Percentiles rank a stretch among this genome's conserved stretches.
phyloP scores from a whole-genome alignment of 2,329 filamentous ascomycete genomes.

The Annulohypoxylon truncatum region DNA sequence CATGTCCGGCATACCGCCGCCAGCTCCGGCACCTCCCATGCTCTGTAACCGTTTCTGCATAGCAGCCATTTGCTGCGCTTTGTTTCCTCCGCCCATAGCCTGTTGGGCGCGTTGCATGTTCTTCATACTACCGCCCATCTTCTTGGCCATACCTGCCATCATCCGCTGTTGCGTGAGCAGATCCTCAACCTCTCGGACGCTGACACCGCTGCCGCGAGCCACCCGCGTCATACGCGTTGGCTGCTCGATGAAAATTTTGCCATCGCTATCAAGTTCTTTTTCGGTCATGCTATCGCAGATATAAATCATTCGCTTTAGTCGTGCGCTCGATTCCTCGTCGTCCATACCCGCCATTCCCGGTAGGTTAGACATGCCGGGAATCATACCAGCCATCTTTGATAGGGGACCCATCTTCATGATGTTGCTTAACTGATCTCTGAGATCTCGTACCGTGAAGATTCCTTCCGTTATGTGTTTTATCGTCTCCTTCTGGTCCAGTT shows the following conservation, averaged over 20 bases:
- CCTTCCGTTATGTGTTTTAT: slow-evolving; percentile 99
- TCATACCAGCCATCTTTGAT: slow-evolving; percentile 98
- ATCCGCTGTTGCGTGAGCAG: slow-evolving; percentile 97
- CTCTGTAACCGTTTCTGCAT: slow-evolving; percentile 96
- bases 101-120: slow-evolving; percentile 96
- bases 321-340: slow-evolving; percentile 92
- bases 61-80: slow-evolving; percentile 91
- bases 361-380: slow-evolving; percentile 91
- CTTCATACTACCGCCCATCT: slow-evolving; percentile 97
- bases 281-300: slow-evolving; percentile 99
- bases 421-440: slow-evolving; percentile 94
- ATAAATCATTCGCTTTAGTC: slow-evolving; percentile 98
- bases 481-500: slow-evolving; percentile 96
- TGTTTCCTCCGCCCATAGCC: slow-evolving; percentile 90
- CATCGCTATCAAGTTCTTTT: slow-evolving; percentile 94
- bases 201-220: slow-evolving; percentile 89
- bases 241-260: slow-evolving; percentile 92
- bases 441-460: slow-evolving; percentile 93
- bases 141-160: slow-evolving; percentile 99
- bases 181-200: slow-evolving; percentile 92
- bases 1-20: slow-evolving; percentile 81
- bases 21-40: slow-evolving; percentile 81
- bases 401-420: slow-evolving; percentile 99
- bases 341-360: slow-evolving; percentile 87
- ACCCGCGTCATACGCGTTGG: slow-evolving; percentile 93